A percentile compares a stretch with the other conserved stretches of the same genome.
These are phyloP conservation scores for Hygrocybe punicea DNA, from an alignment of 768 basidiomycete species.

Conservation along the genomic window DNA sequence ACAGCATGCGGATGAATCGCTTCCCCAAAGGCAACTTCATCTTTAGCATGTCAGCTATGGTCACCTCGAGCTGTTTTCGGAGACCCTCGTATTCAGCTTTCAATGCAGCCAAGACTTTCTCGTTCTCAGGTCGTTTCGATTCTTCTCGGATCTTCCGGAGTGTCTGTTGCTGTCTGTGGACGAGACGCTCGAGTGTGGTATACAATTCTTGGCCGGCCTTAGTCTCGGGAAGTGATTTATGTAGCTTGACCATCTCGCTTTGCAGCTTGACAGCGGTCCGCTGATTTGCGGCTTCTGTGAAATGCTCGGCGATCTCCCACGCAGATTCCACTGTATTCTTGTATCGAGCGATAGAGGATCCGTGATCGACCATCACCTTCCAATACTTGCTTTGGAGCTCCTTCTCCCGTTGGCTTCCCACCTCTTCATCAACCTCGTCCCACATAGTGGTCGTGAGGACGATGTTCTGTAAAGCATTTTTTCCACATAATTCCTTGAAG, in stretches of 20 bases:
- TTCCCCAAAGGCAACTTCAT: constrained; percentile 7
- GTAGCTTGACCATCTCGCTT: constrained; percentile 6
- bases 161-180: constrained; percentile 11
- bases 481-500: constrained; percentile 17
- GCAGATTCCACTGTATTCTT: constrained; percentile 8
- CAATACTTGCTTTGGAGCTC: constrained; percentile 6
- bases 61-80: constrained; percentile 4
- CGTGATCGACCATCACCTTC: constrained; percentile 7
- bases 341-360: constrained; percentile 4
- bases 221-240: constrained; percentile 14
- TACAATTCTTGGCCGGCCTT: constrained; percentile 14
- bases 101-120: constrained; percentile 1
- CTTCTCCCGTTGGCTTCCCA: constrained; percentile 8
- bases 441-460: constrained; percentile 13
- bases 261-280: constrained; percentile 9
- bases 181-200: constrained; percentile 12
- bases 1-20: constrained; percentile 5
- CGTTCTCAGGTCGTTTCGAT: constrained; percentile 6
- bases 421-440: constrained; percentile 8
- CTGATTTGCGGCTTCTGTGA: background rate
- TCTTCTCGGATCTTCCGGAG: constrained; percentile 8
- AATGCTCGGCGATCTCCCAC: constrained; percentile 10
- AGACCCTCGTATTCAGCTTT: constrained; percentile 12
- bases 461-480: constrained; percentile 9
- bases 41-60: constrained; percentile 6